Evolutionary conservation across 164 flowering plant species (phyloP), one percentile per base, ranked within the genome.

Genomic region (Saururus chinensis): DNA sequence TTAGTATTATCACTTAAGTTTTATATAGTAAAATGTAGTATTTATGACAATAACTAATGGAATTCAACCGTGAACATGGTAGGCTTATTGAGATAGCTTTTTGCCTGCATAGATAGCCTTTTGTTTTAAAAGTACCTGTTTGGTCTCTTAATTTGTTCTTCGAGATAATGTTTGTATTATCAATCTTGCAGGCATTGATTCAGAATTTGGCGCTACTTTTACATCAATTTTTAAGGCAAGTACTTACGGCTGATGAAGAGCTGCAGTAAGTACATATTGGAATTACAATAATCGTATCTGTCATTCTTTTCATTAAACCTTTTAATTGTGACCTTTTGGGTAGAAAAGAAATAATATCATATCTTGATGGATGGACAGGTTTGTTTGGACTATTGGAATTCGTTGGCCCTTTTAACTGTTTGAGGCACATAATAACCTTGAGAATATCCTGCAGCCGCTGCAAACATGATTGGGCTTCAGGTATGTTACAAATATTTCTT

Each of bases 171-270:
- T 64, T 59, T 51, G 55, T 45, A 25, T 41, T n/a, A 52, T 60
- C 68, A 30, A 66, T 70, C 51, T 25, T 75, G 40, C 87, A 93
- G 99, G 95, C 93, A 65, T 93, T 93, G 64, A 88, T 90, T 67
- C 99, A 93, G 75, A 93, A 93, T 58, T 64, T 93, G 71, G 99
- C 97, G 3, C 75, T 93, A 53, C 90, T 69, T 93, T 93, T 75
- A 88, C 99, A 42, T 84, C 99, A 60, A 88, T 93, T 70, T 93
- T 54, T 65, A 90, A 90, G 99, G 99, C 49, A 75, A 79, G 75
- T 57, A 1, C n/a, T 58, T 57, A n/a, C 12, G 8, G 45, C 45
- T 41, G 12, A n/a, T n/a, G n/a, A n/a, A n/a, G n/a, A n/a, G n/a
- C n/a, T n/a, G n/a, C n/a, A n/a, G n/a, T n/a, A n/a, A n/a, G n/a